Conservation (phyloP, 2,329 filamentous ascomycete species). For the Trichophyton benhamiae region DNA sequence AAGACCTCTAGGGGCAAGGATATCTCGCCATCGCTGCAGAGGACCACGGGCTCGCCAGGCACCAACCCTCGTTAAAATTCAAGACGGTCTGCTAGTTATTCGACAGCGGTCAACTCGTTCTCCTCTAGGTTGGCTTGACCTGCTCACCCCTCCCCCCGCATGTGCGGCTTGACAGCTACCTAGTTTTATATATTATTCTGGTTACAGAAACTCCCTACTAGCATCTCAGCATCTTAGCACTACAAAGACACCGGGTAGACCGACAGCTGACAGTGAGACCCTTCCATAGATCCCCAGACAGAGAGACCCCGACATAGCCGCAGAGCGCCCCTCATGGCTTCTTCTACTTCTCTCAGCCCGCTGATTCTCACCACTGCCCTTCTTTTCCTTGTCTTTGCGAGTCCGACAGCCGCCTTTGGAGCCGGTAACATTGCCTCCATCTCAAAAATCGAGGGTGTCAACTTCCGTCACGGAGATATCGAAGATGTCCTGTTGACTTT, state of each 20-base stretch:
- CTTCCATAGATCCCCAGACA: not conserved
- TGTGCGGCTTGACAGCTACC: not conserved
- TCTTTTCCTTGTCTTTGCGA: slow-evolving; percentile 54
- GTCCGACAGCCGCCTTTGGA: slow-evolving; percentile 64
- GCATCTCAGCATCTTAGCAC: not conserved
- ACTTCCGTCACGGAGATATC: slow-evolving; percentile 86
- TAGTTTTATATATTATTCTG: not conserved
- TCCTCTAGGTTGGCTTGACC: not conserved
- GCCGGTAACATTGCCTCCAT: slow-evolving; percentile 78
- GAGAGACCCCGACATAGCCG: not conserved
- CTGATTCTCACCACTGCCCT: slow-evolving; percentile 32
- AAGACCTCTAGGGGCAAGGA: too few relatives aligned
- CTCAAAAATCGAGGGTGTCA: slow-evolving; percentile 69
- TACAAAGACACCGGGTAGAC: not conserved
- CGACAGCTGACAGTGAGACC: not conserved
- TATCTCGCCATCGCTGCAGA: too few relatives aligned
- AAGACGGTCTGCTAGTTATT: too few relatives aligned
- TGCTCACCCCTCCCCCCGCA: not conserved
- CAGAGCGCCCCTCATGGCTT: not conserved
- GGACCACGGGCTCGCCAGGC: too few relatives aligned
- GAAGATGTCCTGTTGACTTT: slow-evolving; percentile 77
- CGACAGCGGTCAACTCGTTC: not conserved
- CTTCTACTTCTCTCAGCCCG: slow-evolving; percentile 16
- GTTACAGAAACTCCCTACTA: too few relatives aligned
- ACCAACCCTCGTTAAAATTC: too few relatives aligned